Evolutionary conservation across 2,329 filamentous ascomycete genomes (phyloP).

Genomic region (Colletotrichum chrysophilum): DNA sequence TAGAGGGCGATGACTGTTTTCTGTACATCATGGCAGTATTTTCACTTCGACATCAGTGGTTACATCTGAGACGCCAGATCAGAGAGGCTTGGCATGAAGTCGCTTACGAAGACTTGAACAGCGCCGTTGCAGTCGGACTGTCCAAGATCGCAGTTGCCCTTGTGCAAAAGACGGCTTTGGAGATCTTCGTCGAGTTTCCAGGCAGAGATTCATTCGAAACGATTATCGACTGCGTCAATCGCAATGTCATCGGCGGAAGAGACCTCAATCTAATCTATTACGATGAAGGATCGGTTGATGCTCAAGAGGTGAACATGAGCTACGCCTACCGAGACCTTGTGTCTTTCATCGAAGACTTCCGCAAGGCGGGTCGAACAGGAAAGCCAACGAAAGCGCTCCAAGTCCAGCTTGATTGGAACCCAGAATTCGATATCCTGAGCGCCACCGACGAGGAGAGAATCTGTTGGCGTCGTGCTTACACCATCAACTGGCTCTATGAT

Average conservation of each 20-base stretch:
- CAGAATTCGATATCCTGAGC: constrained; percentile 38
- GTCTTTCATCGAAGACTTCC: constrained; percentile 51
- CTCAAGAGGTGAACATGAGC: constrained; percentile 48
- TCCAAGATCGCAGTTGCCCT: constrained; percentile 46
- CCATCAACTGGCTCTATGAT: constrained; percentile 58
- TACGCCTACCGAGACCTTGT: constrained; percentile 46
- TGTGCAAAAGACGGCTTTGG: constrained; percentile 39
- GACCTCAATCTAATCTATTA: constrained; percentile 9
- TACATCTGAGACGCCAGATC: constrained; percentile 40
- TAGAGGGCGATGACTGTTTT: constrained; percentile 38
- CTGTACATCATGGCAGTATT: constrained; percentile 40
- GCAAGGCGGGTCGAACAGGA: constrained; percentile 43
- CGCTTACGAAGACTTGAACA: constrained; percentile 48
- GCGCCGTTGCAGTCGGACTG: constrained; percentile 47
- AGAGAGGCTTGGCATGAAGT: constrained; percentile 49
- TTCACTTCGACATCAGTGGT: constrained; percentile 40
- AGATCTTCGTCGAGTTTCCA: constrained; percentile 51
- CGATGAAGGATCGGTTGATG: constrained; percentile 30
- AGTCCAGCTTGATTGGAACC: constrained; percentile 45
- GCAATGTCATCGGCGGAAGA: constrained; percentile 35
- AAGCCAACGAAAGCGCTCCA: constrained; percentile 51
- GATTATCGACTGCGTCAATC: constrained; percentile 44
- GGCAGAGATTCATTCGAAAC: constrained; percentile 48
- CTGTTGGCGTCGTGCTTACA: constrained; percentile 51
- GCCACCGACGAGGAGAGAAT: constrained; percentile 42